phyloP scores from a whole-genome alignment of 805 yeast species.

The Komagataella ulmi region DNA sequence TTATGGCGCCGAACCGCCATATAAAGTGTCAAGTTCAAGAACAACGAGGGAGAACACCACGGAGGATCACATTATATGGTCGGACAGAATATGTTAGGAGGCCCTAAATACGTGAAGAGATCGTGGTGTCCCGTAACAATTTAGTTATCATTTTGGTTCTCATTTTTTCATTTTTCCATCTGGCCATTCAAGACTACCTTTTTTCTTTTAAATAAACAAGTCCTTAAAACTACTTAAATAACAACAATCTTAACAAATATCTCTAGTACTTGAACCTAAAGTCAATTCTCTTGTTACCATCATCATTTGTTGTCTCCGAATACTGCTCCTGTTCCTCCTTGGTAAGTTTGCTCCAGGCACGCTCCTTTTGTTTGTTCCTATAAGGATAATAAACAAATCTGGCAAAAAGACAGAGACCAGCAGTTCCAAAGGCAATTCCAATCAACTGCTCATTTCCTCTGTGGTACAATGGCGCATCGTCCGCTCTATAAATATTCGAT shows the following conservation, averaged over 20 bases:
- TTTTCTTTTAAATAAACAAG: not conserved
- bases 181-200: too few relatives aligned
- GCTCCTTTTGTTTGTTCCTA: slow-evolving; percentile 29
- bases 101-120: too few relatives aligned
- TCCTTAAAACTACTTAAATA: too few relatives aligned
- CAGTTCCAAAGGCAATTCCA: slow-evolving; percentile 15
- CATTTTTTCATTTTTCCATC: too few relatives aligned
- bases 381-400: slow-evolving; percentile 24
- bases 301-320: slow-evolving; percentile 28
- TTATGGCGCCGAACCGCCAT: not conserved
- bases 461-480: slow-evolving; percentile 47
- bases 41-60: not conserved
- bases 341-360: slow-evolving; percentile 36
- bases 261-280: slow-evolving; percentile 9
- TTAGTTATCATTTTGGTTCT: not conserved
- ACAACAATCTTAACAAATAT: not conserved
- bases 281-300: slow-evolving; percentile 48
- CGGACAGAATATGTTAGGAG: not conserved
- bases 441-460: slow-evolving; percentile 37
- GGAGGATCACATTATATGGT: not conserved
- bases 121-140: not conserved
- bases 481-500: slow-evolving; percentile 40
- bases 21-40: too few relatives aligned
- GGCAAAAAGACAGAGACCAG: slow-evolving; percentile 13
- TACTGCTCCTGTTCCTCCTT: slow-evolving; percentile 37